Conservation (phyloP, 352 stramenopile genomes). For the Phytophthora pini region DNA sequence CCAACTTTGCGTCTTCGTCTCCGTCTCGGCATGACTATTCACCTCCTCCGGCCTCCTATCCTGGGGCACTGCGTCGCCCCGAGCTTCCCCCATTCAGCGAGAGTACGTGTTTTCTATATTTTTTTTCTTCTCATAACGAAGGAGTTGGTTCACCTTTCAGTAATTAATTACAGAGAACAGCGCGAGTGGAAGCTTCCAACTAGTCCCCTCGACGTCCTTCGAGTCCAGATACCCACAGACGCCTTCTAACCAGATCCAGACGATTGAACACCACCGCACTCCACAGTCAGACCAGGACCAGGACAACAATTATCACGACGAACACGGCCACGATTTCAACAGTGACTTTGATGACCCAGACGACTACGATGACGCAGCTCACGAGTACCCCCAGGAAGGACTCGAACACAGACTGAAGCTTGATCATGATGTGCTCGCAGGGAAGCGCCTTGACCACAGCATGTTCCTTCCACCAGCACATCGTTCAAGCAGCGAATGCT, state of each 20-base stretch:
- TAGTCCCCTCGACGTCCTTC: conserved; percentile 22
- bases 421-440: conserved; percentile 21
- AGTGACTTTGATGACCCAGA: conserved; percentile 18
- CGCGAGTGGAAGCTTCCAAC: conserved; percentile 13
- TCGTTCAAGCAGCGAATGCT: conserved; percentile 45
- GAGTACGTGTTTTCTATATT: conserved; percentile 37
- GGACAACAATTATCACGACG: conserved; percentile 39
- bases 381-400: conserved; percentile 29
- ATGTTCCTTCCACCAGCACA: conserved; percentile 34
- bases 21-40: conserved; percentile 28
- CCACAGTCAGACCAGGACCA: conserved; percentile 14
- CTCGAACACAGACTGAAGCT: conserved; percentile 29
- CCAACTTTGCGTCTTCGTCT: conserved; percentile 27
- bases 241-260: conserved; percentile 21
- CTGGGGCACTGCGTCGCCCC: conserved; percentile 26
- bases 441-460: conserved; percentile 29
- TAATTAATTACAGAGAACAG: conserved; percentile 19
- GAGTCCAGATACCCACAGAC: conserved; percentile 19
- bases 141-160: conserved; percentile 4
- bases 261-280: conserved; percentile 14
- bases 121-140: conserved; percentile 1
- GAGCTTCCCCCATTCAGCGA: conserved; percentile 33
- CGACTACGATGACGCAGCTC: conserved; percentile 3
- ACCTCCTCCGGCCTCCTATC: conserved; percentile 26
- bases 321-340: conserved; percentile 26